A percentile compares a stretch with the other conserved stretches of the same genome.
phyloP scores from a whole-genome alignment of 306 rosid genomes.

The Acacia confusa region DNA sequence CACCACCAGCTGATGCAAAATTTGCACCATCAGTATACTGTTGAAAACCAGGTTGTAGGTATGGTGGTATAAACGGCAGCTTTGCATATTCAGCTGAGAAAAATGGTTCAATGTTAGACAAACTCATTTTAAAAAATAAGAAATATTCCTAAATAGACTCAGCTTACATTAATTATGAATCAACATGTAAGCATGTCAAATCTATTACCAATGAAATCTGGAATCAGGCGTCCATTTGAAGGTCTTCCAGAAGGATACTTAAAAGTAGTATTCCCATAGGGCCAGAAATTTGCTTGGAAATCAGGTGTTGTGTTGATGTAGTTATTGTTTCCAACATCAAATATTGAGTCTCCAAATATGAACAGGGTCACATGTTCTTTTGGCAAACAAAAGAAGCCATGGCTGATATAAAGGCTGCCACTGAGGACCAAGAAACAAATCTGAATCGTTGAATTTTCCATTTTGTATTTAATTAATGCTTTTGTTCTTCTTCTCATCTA shows the following conservation, averaged over 20 bases:
- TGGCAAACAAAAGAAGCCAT: slow-evolving; percentile 8
- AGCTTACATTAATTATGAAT: neutral
- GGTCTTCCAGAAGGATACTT: slow-evolving; percentile 36
- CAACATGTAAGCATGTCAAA: neutral
- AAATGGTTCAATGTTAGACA: neutral
- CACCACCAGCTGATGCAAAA: slow-evolving; percentile 40
- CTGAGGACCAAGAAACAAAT: neutral
- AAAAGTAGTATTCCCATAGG: slow-evolving; percentile 37
- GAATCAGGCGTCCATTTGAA: slow-evolving; percentile 33
- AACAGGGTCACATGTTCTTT: slow-evolving; percentile 29
- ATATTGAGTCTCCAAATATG: slow-evolving; percentile 52
- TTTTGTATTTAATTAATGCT: neutral
- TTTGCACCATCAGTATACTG: slow-evolving; percentile 25
- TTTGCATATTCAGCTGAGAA: slow-evolving; percentile 47
- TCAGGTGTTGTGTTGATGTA: slow-evolving; percentile 36
- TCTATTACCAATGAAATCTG: slow-evolving; percentile 35
- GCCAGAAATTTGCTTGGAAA: slow-evolving; percentile 20
- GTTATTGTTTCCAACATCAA: slow-evolving; percentile 55
- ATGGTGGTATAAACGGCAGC: slow-evolving; percentile 30
- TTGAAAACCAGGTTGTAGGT: slow-evolving; percentile 28
- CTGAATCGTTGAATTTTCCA: neutral
- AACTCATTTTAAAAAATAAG: neutral
- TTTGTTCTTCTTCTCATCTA: neutral
- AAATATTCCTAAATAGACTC: neutral
- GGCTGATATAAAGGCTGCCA: neutral